Conservation (phyloP, 2,329 filamentous ascomycete species). For the Tolypocladium endophyticum region DNA sequence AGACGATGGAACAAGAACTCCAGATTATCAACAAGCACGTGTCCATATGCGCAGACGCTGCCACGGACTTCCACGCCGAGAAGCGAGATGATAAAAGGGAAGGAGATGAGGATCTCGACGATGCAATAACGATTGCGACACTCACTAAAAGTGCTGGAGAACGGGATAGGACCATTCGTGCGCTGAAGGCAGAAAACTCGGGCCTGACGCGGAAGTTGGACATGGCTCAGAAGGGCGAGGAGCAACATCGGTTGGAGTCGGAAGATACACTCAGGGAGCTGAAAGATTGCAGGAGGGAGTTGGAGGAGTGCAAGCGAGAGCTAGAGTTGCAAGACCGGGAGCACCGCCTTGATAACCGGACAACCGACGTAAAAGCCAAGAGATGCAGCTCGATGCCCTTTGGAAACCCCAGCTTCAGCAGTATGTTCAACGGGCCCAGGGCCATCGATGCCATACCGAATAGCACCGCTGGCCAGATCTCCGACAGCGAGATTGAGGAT, state of each 20-base stretch:
- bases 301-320: neutral
- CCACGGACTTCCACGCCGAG: neutral
- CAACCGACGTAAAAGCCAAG: too few species aligned
- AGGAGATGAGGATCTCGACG: neutral
- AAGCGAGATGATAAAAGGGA: neutral
- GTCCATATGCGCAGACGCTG: neutral
- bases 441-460: too few species aligned
- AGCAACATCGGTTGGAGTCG: neutral
- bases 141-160: neutral
- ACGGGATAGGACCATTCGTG: too few species aligned
- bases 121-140: neutral
- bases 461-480: neutral
- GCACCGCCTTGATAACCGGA: neutral
- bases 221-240: neutral
- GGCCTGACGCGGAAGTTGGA: neutral
- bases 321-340: neutral
- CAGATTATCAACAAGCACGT: neutral
- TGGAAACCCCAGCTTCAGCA: neutral
- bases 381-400: neutral
- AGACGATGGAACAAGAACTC: neutral
- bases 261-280: neutral
- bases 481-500: neutral
- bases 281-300: neutral
- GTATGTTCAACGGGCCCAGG: neutral
- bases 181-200: neutral